Base-by-base conservation (phyloP, 2,329 filamentous ascomycete species). In the Cladophialophora chaetospira region DNA sequence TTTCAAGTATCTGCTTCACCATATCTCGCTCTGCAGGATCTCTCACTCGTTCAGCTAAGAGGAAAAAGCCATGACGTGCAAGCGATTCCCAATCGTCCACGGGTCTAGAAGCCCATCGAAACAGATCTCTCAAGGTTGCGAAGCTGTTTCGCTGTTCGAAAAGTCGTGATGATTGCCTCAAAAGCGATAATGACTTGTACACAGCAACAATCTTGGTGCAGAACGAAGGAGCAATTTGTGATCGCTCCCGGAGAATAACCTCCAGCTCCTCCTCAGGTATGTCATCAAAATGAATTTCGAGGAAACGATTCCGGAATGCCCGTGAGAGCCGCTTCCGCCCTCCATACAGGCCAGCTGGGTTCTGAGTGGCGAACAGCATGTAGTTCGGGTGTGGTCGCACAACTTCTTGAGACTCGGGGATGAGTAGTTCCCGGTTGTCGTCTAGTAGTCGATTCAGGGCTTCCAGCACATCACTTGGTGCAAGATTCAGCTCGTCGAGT, bases 131-230 rank as follows among this genome's bases (percentile, higher is more conserved):
- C 43, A 99, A 78, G 1, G 94, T 99, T 1, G 95, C 94, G 71
- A 99, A 99, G 70, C 93, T 93, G 69, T 93, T 94, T 72, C 96
- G 96, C 68, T 97, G 91, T 75, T 99, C 95, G 69, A 99, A 99
- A 4, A 99, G 77, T 42, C 95, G 82, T 68, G 86, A 93, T 19
- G 92, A 91, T 73, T 99, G 95, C 21, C 95, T 87, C 36, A 97
- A 79, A 4, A 91, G 81, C 0, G 94, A 96, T 5, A 99, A 82
- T 69, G 96, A 91, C 67, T 91, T 89, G 72, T 99, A 99, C 0
- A 97, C 93, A 6, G 87, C 84, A 3, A 99, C 94, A 57, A 99
- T 97, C 49, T 89, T 85, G 62, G 85, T 85, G 70, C 93, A 96
- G 76, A 97, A 94, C 0, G 92, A 93, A 3, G 93, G 91, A 0